Percentiles rank a stretch among this genome's conserved stretches.
phyloP scores from a whole-genome alignment of 1,139 yeast species.

The Suhomyces taliae region DNA sequence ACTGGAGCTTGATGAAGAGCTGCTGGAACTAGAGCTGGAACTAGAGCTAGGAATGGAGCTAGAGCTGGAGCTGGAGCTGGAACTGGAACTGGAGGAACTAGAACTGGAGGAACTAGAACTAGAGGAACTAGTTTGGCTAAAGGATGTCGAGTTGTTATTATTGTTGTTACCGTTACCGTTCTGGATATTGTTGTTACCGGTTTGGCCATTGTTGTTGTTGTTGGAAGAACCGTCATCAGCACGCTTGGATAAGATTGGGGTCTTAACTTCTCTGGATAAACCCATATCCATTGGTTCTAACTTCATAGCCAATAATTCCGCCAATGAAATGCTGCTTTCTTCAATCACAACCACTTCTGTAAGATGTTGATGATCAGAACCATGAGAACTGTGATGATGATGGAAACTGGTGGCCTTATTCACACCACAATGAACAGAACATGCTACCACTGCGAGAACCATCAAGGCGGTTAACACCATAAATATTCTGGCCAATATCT shows the following conservation, averaged over 20 bases:
- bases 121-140: neutral
- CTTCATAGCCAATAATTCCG: neutral
- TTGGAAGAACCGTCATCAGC: neutral
- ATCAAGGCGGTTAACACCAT: neutral
- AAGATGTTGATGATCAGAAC: too few species aligned
- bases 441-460: neutral
- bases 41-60: neutral
- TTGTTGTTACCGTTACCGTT: neutral
- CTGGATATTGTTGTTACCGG: neutral
- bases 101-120: neutral
- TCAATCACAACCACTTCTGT: neutral
- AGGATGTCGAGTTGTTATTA: neutral
- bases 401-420: neutral
- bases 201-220: neutral
- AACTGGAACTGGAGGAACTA: neutral
- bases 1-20: constrained; percentile 2
- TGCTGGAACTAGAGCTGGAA: constrained; percentile 4
- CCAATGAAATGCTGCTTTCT: neutral
- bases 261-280: too few species aligned
- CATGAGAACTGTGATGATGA: neutral
- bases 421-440: neutral
- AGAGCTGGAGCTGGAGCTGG: constrained; percentile 1
- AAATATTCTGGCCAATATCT: neutral
- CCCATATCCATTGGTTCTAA: neutral
- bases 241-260: neutral